A percentile compares a stretch with the other conserved stretches of the same genome.
phyloP scores from a whole-genome alignment of 306 rosid species.

The Arachis hypogaea region DNA sequence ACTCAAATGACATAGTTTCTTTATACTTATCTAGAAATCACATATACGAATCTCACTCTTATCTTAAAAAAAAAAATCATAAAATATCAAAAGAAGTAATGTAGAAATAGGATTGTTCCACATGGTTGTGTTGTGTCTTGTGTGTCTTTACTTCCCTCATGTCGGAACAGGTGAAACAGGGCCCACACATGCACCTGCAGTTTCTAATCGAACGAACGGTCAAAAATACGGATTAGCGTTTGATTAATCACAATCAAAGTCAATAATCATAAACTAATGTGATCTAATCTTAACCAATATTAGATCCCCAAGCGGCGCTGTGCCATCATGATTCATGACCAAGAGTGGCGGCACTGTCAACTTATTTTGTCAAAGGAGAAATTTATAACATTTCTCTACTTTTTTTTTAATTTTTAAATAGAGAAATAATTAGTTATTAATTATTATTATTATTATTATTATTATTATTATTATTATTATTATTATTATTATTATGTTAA shows the following conservation, averaged over 20 bases:
- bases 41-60: no score
- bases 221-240: not conserved
- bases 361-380: no score
- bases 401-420: no score
- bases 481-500: no score
- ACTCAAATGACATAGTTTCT: no score
- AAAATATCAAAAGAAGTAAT: constrained; percentile 18
- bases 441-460: no score
- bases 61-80: not conserved
- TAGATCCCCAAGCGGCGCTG: constrained; percentile 3
- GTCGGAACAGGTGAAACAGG: constrained; percentile 67
- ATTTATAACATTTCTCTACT: no score
- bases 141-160: constrained; percentile 35
- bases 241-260: not conserved
- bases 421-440: no score
- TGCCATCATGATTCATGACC: not conserved
- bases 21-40: no score
- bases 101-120: constrained; percentile 40
- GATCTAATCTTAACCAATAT: not conserved
- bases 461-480: no score
- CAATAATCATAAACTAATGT: not conserved
- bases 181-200: constrained; percentile 34
- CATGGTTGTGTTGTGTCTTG: constrained; percentile 7
- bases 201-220: constrained; percentile 28
- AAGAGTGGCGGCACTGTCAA: constrained; percentile 34